Base-by-base conservation (phyloP, 441 rosid genomes). In the Kokia cookei region DNA sequence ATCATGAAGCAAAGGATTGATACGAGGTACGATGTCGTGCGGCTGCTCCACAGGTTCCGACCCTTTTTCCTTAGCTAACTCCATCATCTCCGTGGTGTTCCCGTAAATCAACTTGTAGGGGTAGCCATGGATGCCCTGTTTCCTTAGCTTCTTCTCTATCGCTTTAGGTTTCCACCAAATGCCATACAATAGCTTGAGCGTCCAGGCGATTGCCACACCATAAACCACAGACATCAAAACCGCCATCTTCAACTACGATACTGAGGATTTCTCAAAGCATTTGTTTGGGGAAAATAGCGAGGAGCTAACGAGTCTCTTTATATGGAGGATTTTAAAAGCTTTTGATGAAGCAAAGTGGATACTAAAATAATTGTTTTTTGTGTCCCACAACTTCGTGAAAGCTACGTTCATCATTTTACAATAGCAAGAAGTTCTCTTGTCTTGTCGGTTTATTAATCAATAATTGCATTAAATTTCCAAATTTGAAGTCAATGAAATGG, bases 151-250 rank as follows among this genome's bases (percentile, higher is more conserved):
- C 55, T 53, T 74, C 76, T 77, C 80, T 67, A 74, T 74, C 68
- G 11, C 71, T 14, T 61, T 77, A 0, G 80, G 83, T 54, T 55
- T 74, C 80, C 78, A 80, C 80, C 83, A 80, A 40, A 71, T 24
- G 10, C 8, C 69, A 26, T 74, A 19, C 61, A 74, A 29, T 1
- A 74, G 43, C 17, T 65, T 77, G 40, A 74, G 42, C 55, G 64
- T 37, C 78, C 76, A 74, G 32, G 63, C 71, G 43, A 76, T 37
- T 68, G 68, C 74, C 70, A 75, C 2, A 61, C 54, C 62, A 26
- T 51, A 75, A 1, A 69, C 15, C 13, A 40, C 10, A 2, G 58
- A 19, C 62, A 40, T 32, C 32, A 69, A 15, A 24, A 50, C 42
- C 4, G 65, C 65, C 74, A 71, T 71, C 14, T 15, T 27, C 26